Percentiles rank a stretch among this genome's conserved stretches.
phyloP scores from a whole-genome alignment of 805 yeast genomes.

The Myxozyma monticola region DNA sequence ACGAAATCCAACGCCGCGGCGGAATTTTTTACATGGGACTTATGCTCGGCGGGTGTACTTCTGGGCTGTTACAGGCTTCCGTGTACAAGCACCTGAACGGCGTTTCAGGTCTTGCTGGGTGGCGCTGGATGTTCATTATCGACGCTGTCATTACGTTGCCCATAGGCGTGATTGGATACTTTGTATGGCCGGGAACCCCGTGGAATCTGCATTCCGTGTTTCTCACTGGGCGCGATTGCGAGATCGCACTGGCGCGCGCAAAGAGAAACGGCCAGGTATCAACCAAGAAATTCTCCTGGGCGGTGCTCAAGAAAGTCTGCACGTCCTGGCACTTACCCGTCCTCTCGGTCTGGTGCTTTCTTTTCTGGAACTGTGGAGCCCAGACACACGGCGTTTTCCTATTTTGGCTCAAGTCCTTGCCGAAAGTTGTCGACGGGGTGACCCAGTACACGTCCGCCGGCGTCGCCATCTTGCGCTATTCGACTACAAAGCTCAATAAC shows the following conservation, averaged over 20 bases:
- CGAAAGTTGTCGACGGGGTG: no score
- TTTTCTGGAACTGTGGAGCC: conserved; percentile 26
- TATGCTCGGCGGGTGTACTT: conserved; percentile 61
- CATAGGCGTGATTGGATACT: conserved; percentile 48
- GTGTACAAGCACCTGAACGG: conserved; percentile 52
- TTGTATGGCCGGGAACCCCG: conserved; percentile 67
- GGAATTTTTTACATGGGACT: conserved; percentile 60
- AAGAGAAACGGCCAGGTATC: conserved; percentile 39
- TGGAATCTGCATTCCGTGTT: conserved; percentile 53
- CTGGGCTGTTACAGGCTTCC: conserved; percentile 64
- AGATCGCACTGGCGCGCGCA: conserved; percentile 51
- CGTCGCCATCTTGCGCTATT: no score
- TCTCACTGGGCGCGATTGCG: conserved; percentile 57
- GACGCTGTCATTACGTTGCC: conserved; percentile 61
- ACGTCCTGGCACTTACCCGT: conserved; percentile 50
- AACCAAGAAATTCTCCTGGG: conserved; percentile 33
- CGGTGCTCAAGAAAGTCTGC: conserved; percentile 48
- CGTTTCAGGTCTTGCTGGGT: conserved; percentile 55
- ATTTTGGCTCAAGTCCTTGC: no score
- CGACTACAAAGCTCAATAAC: conserved; percentile 49
- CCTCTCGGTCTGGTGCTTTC: conserved; percentile 43
- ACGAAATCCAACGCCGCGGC: conserved; percentile 63
- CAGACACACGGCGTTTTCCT: conserved; percentile 61
- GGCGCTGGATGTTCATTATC: conserved; percentile 74
- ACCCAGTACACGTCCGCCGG: no score